Percentiles rank a stretch among this genome's conserved stretches.
Evolutionary conservation across 805 yeast genomes (phyloP).

Genomic region (Candida maesae): DNA sequence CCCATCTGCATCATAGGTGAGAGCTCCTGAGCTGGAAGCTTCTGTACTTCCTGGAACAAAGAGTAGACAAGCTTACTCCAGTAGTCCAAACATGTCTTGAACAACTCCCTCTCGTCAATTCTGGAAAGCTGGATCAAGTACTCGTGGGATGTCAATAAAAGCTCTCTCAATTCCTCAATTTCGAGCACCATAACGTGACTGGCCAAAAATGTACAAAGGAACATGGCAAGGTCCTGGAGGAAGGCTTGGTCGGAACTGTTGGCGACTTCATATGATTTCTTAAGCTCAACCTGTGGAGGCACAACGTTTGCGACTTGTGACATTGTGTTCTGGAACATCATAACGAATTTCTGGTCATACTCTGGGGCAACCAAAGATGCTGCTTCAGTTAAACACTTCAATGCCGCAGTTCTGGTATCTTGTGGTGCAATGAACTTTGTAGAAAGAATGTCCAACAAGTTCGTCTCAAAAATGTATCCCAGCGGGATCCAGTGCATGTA

Average conservation of each 20-base stretch:
- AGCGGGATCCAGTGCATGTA: constrained; percentile 94
- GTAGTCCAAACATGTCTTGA: constrained; percentile 92
- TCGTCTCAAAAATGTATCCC: constrained; percentile 86
- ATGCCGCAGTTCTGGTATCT: constrained; percentile 77
- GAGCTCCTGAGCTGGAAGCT: constrained; percentile 65
- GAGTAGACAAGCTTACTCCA: constrained; percentile 87
- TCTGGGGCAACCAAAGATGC: constrained; percentile 60
- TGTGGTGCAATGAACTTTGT: constrained; percentile 72
- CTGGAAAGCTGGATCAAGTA: constrained; percentile 81
- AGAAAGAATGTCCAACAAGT: constrained; percentile 66
- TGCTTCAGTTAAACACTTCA: constrained; percentile 92
- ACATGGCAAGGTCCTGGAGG: constrained; percentile 92
- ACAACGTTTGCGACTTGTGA: constrained; percentile 63
- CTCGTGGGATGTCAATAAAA: constrained; percentile 68
- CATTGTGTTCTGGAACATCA: constrained; percentile 70
- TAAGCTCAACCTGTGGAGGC: constrained; percentile 71
- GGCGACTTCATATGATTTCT: constrained; percentile 67
- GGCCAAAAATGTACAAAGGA: constrained; percentile 75
- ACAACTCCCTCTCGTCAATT: constrained; percentile 92
- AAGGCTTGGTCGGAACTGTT: constrained; percentile 86
- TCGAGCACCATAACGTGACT: constrained; percentile 70
- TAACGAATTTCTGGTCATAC: constrained; percentile 54
- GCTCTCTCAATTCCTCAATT: constrained; percentile 45
- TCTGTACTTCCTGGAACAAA: constrained; percentile 81
- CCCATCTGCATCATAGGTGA: constrained; percentile 75